These are phyloP conservation scores for Arbutus unedo DNA, from an alignment of 148 eudicot species.

Conservation along the genomic window DNA sequence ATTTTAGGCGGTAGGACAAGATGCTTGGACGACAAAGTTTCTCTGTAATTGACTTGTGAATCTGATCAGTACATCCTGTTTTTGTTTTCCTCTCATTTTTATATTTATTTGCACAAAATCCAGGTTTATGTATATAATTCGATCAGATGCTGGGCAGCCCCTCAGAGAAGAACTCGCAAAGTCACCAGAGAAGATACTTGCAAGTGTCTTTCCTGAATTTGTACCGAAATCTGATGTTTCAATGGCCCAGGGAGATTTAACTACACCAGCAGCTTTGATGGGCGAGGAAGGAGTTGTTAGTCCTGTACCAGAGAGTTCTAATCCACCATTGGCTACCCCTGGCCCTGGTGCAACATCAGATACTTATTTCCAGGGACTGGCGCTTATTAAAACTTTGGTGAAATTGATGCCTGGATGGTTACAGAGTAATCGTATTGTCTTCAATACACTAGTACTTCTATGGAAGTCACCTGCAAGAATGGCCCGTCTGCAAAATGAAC, in stretches of 20 bases:
- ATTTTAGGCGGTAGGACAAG: constrained; percentile 67
- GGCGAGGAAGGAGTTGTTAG: constrained; percentile 52
- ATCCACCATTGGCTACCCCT: constrained; percentile 33
- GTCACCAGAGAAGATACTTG: constrained; percentile 82
- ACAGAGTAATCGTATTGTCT: constrained; percentile 72
- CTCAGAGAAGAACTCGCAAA: constrained; percentile 97
- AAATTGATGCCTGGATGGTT: constrained; percentile 96
- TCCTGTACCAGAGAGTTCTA: constrained; percentile 59
- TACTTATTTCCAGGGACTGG: constrained; percentile 93
- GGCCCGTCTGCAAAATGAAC: constrained; percentile 82
- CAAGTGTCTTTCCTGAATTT: constrained; percentile 72
- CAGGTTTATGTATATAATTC: constrained; percentile 91
- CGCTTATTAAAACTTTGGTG: constrained; percentile 75
- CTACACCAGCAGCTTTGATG: constrained; percentile 32
- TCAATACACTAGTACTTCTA: constrained; percentile 74
- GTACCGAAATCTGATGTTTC: constrained; percentile 55
- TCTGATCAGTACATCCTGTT: neutral
- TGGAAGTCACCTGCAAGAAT: constrained; percentile 95
- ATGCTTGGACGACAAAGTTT: neutral
- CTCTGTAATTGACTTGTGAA: neutral
- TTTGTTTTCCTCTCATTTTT: neutral
- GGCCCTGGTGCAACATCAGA: constrained; percentile 49
- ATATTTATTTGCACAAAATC: constrained; percentile 11
- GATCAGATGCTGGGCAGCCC: constrained; percentile 95
- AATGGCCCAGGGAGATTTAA: constrained; percentile 50